Conservation (phyloP, 1,284 basidiomycete genomes). For the Chalciporus sp. region DNA sequence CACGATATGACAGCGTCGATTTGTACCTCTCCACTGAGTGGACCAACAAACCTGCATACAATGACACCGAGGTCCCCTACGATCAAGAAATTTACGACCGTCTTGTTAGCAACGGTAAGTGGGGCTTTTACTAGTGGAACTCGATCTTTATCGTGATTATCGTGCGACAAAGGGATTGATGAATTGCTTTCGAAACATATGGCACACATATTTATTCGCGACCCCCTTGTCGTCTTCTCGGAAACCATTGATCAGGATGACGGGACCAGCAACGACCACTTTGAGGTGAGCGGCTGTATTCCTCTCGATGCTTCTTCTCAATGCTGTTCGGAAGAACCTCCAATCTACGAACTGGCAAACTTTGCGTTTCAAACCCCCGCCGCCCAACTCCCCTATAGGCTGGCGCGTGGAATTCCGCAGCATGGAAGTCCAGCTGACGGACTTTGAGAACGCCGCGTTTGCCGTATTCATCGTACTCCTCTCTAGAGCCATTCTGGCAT, state of each 20-base stretch:
- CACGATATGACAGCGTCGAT: constrained; percentile 95
- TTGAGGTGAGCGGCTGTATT: constrained; percentile 65
- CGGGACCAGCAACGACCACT: constrained; percentile 87
- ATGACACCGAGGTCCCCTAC: constrained; percentile 85
- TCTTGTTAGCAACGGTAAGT: constrained; percentile 72
- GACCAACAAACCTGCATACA: constrained; percentile 90
- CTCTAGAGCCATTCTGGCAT: constrained; percentile 89
- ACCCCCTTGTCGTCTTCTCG: constrained; percentile 94
- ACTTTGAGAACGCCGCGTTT: constrained; percentile 99
- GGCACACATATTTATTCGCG: constrained; percentile 96
- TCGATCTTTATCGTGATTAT: constrained; percentile 1
- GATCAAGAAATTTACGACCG: constrained; percentile 76
- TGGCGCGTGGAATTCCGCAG: constrained; percentile 99
- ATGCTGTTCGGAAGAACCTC: constrained; percentile 67
- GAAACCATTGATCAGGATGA: constrained; percentile 96
- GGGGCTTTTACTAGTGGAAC: neutral
- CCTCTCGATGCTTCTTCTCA: constrained; percentile 4
- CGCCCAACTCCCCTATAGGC: constrained; percentile 88
- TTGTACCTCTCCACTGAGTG: constrained; percentile 89
- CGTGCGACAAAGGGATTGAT: constrained; percentile 71
- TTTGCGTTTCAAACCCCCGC: constrained; percentile 97
- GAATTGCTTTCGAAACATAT: constrained; percentile 88
- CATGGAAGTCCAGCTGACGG: constrained; percentile 99
- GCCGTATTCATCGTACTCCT: constrained; percentile 93
- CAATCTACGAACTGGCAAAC: constrained; percentile 99